Base-by-base conservation (phyloP, 345 rosid genomes). In the Passiflora organensis region DNA sequence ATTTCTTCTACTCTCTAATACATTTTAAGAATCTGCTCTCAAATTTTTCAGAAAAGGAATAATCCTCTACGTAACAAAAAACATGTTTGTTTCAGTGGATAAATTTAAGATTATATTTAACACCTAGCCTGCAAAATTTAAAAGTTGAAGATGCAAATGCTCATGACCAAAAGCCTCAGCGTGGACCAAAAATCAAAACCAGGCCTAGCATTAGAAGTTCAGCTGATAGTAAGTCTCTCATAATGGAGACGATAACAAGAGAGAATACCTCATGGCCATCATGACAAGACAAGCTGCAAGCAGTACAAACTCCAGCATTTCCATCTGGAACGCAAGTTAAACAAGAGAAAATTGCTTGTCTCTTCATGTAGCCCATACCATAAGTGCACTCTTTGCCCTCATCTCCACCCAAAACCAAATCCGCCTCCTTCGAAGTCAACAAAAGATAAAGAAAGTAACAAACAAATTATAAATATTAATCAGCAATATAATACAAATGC, bases 401-500 rank as follows among this genome's bases (percentile, higher is more conserved):
- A 57, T 89, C 99, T 38, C 96, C 97, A 57, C 99, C 99, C 91
- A 93, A 62, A 67, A 89, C 91, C 89, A 93, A 73, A 77, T 89
- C 95, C 0, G 88, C 95, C 61, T 83, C 91, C 99, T 93, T 76
- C 55, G n/a, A n/a, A n/a, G n/a, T n/a, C n/a, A n/a, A n/a, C n/a
- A n/a, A n/a, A n/a, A n/a, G n/a, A 56, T n/a, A 15, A 5, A 20
- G 13, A 57, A 17, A 1, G 16, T 6, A 34, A 14, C 36, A 18
- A 44, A 56, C 54, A 42, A 43, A 23, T 25, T 41, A 55, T 2
- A 28, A 28, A 28, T 8, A 28, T 28, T 8, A 28, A 28, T 28
- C 3, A 28, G 8, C 34, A 28, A 28, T 2, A 28, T 3, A 28
- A 28, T 28, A 28, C 5, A 28, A 8, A 28, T 28, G 34, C 34